Conservation (phyloP, 208 protist genomes). For the Wallacemonas sp. region DNA sequence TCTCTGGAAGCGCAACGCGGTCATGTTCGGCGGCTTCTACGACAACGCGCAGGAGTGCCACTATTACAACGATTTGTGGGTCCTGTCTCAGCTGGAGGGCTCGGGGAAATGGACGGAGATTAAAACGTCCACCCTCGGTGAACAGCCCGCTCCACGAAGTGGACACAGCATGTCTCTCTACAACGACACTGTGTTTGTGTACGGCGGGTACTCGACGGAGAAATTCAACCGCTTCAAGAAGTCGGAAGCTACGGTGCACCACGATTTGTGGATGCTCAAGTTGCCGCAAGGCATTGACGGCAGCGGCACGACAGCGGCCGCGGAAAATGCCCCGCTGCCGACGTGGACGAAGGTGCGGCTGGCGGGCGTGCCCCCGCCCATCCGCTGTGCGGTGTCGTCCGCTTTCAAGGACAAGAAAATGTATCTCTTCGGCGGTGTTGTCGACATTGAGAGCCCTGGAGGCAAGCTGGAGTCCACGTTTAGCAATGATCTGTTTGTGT, state of each 20-base stretch:
- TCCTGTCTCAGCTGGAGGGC: conserved; percentile 79
- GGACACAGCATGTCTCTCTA: conserved; percentile 84
- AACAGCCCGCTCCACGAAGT: conserved; percentile 69
- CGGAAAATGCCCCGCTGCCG: conserved; percentile 19
- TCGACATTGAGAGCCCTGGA: conserved; percentile 85
- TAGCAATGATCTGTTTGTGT: conserved; percentile 89
- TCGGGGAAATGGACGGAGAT: conserved; percentile 63
- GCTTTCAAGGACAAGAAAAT: conserved; percentile 80
- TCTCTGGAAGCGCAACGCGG: conserved; percentile 81
- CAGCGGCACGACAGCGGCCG: background rate
- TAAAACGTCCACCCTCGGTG: conserved; percentile 41
- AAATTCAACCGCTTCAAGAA: conserved; percentile 91
- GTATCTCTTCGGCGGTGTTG: conserved; percentile 90
- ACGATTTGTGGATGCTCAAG: conserved; percentile 85
- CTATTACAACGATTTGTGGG: conserved; percentile 90
- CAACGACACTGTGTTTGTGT: conserved; percentile 87
- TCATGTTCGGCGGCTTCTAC: conserved; percentile 94
- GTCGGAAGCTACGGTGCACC: conserved; percentile 85
- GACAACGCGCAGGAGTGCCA: conserved; percentile 86
- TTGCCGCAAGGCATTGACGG: conserved; percentile 20
- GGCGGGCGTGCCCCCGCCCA: conserved; percentile 84
- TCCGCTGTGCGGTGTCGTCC: conserved; percentile 67
- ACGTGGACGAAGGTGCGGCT: conserved; percentile 81
- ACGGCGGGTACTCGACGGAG: conserved; percentile 88
- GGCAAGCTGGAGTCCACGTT: conserved; percentile 89